Percentiles rank a stretch among this genome's conserved stretches.
These are phyloP conservation scores for Hymenoscyphus salicellus DNA, from an alignment of 2,329 filamentous ascomycete genomes.

Conservation along the genomic window DNA sequence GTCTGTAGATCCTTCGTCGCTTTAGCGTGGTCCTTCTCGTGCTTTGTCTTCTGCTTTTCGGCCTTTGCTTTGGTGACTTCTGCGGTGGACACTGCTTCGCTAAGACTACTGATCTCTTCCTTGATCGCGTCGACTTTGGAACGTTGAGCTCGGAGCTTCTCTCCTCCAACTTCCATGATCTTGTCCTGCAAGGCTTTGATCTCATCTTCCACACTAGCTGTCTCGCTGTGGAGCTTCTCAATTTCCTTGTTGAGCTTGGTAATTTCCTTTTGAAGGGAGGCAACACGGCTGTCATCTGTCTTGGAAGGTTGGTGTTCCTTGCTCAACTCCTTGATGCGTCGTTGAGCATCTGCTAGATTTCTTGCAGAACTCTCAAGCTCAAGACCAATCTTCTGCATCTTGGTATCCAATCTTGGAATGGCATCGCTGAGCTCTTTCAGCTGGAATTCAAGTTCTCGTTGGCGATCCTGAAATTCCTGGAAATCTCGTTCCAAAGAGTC, in stretches of 20 bases:
- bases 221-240: constrained; percentile 76
- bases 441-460: constrained; percentile 72
- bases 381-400: constrained; percentile 84
- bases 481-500: constrained; percentile 82
- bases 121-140: constrained; percentile 87
- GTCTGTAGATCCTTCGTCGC: constrained; percentile 75
- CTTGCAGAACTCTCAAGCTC: constrained; percentile 84
- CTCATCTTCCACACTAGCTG: constrained; percentile 84
- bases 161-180: constrained; percentile 97
- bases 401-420: constrained; percentile 81
- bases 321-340: constrained; percentile 79
- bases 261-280: constrained; percentile 74
- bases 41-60: constrained; percentile 85
- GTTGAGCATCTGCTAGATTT: constrained; percentile 79
- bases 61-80: constrained; percentile 90
- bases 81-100: constrained; percentile 78
- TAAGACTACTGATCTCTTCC: constrained; percentile 75
- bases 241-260: constrained; percentile 72
- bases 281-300: constrained; percentile 71
- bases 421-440: constrained; percentile 71
- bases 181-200: constrained; percentile 91
- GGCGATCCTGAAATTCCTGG: constrained; percentile 78
- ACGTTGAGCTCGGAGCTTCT: constrained; percentile 85
- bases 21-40: constrained; percentile 77
- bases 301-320: constrained; percentile 79